A percentile compares a stretch with the other conserved stretches of the same genome.
These are phyloP conservation scores for Cucurbita ficifolia DNA, from an alignment of 306 rosid species.

Conservation along the genomic window DNA sequence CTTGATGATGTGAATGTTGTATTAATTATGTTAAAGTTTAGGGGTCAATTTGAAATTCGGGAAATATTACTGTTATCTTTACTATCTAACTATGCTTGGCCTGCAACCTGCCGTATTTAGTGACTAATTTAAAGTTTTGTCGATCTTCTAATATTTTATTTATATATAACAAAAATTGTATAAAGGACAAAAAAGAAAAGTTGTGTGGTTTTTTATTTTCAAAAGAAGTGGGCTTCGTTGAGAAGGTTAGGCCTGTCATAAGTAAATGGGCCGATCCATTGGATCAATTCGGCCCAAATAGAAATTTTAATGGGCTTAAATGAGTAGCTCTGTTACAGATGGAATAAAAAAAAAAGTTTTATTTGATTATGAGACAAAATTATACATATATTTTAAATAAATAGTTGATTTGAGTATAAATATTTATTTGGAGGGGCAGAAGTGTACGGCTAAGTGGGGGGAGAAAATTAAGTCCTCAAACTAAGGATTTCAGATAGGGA, in stretches of 20 bases:
- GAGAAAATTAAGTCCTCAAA: slow-evolving; percentile 6
- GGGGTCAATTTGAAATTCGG: no score
- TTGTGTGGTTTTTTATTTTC: no score
- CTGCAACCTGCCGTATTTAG: no score
- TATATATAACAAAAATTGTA: no score
- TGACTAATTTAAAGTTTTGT: no score
- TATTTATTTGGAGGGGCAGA: background rate
- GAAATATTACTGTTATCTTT: no score
- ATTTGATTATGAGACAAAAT: background rate
- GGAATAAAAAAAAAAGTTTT: no score
- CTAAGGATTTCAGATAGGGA: slow-evolving; percentile 58
- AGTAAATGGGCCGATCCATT: background rate
- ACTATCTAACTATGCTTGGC: no score
- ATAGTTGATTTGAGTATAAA: background rate
- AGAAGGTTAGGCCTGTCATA: background rate
- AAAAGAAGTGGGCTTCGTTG: background rate
- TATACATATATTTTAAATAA: background rate
- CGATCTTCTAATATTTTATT: no score
- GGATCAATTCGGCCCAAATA: background rate
- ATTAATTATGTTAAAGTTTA: no score
- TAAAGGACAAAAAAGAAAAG: no score
- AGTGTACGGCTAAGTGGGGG: background rate
- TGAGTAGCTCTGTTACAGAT: background rate
- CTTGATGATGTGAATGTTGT: no score
- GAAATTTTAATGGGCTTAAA: background rate